Base-by-base conservation (phyloP, 768 basidiomycete genomes). In the Agaricus blazei region DNA sequence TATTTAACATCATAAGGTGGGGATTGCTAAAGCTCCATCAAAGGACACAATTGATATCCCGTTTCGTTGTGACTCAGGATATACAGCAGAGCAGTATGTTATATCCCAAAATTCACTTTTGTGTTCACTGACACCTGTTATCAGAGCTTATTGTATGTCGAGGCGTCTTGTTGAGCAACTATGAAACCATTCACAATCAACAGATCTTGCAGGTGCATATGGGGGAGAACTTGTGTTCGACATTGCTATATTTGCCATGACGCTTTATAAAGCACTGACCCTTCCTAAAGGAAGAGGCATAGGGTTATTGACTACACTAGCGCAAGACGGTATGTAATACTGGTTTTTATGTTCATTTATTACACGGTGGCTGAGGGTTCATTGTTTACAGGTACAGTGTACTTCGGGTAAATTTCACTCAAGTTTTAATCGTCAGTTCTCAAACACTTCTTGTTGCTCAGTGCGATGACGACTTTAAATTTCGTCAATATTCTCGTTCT, bases 181-280 rank as follows among this genome's bases (percentile, higher is more conserved):
- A 34, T 1, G 5, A 34, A 34, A 34, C 34, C 8, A 34, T 34
- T 34, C 34, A 34, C 11, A 34, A 8, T 11, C 11, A 11, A 2
- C 41, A 75, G 72, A 65, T 9, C 56, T 74, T 6, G 72, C 66
- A 8, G 59, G 60, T 1, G 72, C 71, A 11, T 78, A 75, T 75
- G 64, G 63, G 14, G 70, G 66, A 19, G 64, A 72, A 64, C 63
- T 76, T 8, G 51, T 67, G 5, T 75, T 76, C 52, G 76, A 78
- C 56, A 52, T 69, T 23, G 48, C 73, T 19, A 71, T 78, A 0
- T 75, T 77, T 54, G 55, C 44, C 31, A 68, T 78, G 65, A 78
- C 75, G 2, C 40, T 75, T 4, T 70, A 65, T 48, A 71, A 72
- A 52, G 68, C 74, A 2, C 43, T 73, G 41, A 60, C 54, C 15